A percentile compares a stretch with the other conserved stretches of the same genome.
These are phyloP conservation scores for Eutrema yunnanense DNA, from an alignment of 345 rosid genomes.

Conservation along the genomic window DNA sequence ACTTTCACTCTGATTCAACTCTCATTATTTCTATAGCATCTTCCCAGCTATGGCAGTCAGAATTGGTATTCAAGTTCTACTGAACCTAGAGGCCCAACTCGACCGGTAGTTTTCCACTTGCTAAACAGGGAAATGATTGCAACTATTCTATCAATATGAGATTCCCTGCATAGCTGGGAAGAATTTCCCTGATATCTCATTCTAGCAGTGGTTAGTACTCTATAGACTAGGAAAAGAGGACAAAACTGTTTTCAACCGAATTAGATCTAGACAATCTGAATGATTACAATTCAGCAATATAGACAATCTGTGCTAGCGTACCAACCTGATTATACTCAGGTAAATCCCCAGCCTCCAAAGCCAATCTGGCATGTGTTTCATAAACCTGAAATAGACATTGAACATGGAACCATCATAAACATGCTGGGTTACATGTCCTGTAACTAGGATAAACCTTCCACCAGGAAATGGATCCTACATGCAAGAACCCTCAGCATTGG, in stretches of 20 bases:
- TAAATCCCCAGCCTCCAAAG: conserved; percentile 90
- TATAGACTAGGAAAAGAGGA: neutral
- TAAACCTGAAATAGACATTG: conserved; percentile 61
- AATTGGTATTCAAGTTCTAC: neutral
- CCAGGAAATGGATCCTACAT: conserved; percentile 9
- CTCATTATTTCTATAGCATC: neutral
- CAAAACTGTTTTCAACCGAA: neutral
- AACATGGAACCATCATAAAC: conserved; percentile 16
- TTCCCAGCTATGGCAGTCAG: neutral
- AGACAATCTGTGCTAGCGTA: conserved; percentile 2
- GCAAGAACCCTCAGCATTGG: neutral
- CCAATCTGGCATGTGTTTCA: conserved; percentile 96
- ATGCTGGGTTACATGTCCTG: neutral
- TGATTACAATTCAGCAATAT: conserved; percentile 5
- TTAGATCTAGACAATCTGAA: neutral
- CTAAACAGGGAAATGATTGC: neutral
- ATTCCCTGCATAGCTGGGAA: no score
- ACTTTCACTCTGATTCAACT: neutral
- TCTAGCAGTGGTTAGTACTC: neutral
- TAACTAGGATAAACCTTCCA: neutral
- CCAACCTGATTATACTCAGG: conserved; percentile 97
- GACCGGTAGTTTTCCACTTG: neutral
- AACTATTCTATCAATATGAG: no score
- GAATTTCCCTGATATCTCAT: neutral
- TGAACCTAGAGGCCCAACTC: neutral